Conservation (phyloP, 345 rosid species). For the Euphorbia tirucalli region DNA sequence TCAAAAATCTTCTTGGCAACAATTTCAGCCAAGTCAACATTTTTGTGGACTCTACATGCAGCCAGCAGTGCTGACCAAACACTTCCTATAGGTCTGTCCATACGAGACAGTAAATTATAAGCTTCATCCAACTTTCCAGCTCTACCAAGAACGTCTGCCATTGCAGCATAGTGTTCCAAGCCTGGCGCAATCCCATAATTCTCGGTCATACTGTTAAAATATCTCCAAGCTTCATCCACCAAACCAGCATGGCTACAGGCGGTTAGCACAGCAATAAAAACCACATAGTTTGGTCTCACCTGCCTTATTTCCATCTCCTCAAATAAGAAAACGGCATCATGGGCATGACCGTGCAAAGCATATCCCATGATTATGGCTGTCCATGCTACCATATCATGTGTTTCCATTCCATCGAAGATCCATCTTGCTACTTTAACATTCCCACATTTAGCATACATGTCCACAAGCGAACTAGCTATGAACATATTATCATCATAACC, state of each 20-base stretch:
- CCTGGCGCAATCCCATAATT: slow-evolving; percentile 55
- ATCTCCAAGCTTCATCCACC: slow-evolving; percentile 54
- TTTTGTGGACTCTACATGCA: slow-evolving; percentile 74
- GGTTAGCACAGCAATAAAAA: slow-evolving; percentile 73
- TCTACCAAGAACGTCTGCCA: slow-evolving; percentile 84
- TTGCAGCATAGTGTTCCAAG: slow-evolving; percentile 79
- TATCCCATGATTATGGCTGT: slow-evolving; percentile 82
- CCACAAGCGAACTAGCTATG: slow-evolving; percentile 77
- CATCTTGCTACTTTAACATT: slow-evolving; percentile 54
- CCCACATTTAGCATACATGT: slow-evolving; percentile 91
- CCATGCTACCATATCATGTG: slow-evolving; percentile 82
- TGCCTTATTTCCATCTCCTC: slow-evolving; percentile 66
- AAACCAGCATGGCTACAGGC: slow-evolving; percentile 90
- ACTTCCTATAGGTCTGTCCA: slow-evolving; percentile 52
- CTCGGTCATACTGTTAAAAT: slow-evolving; percentile 57
- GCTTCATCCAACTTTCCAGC: slow-evolving; percentile 90
- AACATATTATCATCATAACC: slow-evolving; percentile 55
- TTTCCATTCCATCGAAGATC: slow-evolving; percentile 59
- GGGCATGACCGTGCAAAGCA: slow-evolving; percentile 75
- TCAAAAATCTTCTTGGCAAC: slow-evolving; percentile 52
- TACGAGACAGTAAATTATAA: slow-evolving; percentile 48
- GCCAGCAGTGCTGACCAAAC: slow-evolving; percentile 71
- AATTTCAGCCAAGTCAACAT: slow-evolving; percentile 69
- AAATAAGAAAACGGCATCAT: slow-evolving; percentile 67
- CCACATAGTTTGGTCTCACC: slow-evolving; percentile 55